Conservation (phyloP, 257 asterid species). For the Lithospermum erythrorhizon region DNA sequence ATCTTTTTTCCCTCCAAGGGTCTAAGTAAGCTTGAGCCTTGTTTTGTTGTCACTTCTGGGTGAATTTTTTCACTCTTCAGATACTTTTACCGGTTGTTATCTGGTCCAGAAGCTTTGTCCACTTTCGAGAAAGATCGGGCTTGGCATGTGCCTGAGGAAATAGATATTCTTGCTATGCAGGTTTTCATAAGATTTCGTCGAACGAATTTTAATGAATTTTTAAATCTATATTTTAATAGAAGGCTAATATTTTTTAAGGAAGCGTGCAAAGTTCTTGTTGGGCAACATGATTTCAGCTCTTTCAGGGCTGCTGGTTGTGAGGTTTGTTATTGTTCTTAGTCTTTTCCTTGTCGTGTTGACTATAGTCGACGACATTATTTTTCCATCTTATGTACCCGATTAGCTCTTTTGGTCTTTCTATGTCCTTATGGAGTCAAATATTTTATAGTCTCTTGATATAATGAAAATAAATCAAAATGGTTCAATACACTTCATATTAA, state of each 20-base stretch:
- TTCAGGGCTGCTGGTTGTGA: constrained; percentile 89
- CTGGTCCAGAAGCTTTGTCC: constrained; percentile 62
- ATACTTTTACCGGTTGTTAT: constrained; percentile 67
- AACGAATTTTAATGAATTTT: neutral
- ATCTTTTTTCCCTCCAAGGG: neutral
- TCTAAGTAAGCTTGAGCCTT: neutral
- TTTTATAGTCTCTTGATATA: no score
- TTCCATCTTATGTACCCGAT: no score
- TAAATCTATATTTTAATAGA: neutral
- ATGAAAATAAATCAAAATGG: no score
- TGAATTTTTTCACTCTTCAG: constrained; percentile 23
- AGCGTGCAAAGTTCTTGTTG: constrained; percentile 77
- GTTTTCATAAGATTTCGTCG: constrained; percentile 20
- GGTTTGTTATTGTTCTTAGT: constrained; percentile 23
- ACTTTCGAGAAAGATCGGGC: constrained; percentile 72
- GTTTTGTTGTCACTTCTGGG: neutral
- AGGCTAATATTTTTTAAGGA: constrained; percentile 34
- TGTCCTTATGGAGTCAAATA: no score
- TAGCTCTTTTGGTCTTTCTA: no score
- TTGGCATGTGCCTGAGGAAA: constrained; percentile 84
- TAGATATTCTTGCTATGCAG: constrained; percentile 69
- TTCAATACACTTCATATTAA: no score
- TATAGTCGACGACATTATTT: neutral
- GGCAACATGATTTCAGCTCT: constrained; percentile 86
- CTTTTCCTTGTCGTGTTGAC: neutral